These are phyloP conservation scores for Penicillium manginii DNA, from an alignment of 495 filamentous ascomycete genomes.

Conservation along the genomic window DNA sequence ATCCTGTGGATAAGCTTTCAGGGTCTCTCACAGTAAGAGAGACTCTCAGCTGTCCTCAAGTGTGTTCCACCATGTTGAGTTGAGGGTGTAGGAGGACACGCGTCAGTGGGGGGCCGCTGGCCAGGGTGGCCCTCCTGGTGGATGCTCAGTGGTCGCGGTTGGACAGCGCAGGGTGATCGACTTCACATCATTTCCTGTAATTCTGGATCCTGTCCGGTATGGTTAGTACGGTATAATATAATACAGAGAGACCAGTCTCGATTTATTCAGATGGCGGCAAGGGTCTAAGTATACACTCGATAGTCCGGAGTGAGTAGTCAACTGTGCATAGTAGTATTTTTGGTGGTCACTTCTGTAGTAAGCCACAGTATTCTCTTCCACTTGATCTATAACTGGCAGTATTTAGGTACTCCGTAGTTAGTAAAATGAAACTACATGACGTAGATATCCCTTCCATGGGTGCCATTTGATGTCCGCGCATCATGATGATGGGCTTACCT, in stretches of 20 bases:
- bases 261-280: too few relatives aligned
- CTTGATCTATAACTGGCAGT: too few relatives aligned
- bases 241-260: not conserved
- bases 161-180: slow-evolving; percentile 29
- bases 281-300: too few relatives aligned
- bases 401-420: too few relatives aligned
- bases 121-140: slow-evolving; percentile 19
- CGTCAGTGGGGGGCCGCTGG: slow-evolving; percentile 27
- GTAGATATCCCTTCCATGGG: slow-evolving; percentile 12
- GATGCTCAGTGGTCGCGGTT: slow-evolving; percentile 28
- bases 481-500: slow-evolving; percentile 19
- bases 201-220: not conserved
- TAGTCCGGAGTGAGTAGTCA: too few relatives aligned
- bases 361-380: too few relatives aligned
- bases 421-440: slow-evolving; percentile 3
- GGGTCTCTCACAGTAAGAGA: slow-evolving; percentile 3
- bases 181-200: slow-evolving; percentile 29
- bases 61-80: not conserved
- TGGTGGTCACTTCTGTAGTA: too few relatives aligned
- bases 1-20: slow-evolving; percentile 22
- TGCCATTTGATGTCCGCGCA: slow-evolving; percentile 2
- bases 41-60: not conserved
- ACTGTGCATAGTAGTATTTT: too few relatives aligned
- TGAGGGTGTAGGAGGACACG: slow-evolving; percentile 23
- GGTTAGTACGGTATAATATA: not conserved